phyloP scores from a whole-genome alignment of 257 asterid species.

The Petunia secreta region DNA sequence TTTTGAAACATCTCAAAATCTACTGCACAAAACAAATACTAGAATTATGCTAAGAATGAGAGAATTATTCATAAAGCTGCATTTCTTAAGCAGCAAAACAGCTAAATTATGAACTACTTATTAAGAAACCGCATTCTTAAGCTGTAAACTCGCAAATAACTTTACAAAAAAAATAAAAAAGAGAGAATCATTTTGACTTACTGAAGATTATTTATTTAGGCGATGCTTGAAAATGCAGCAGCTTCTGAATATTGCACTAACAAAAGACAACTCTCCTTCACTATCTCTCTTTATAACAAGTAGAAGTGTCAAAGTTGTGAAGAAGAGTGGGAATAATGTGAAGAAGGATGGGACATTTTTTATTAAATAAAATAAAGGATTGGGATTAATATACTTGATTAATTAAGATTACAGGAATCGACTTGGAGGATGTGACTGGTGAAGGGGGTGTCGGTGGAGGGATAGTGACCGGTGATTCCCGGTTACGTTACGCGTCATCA shows the following conservation, averaged over 20 bases:
- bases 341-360: not conserved
- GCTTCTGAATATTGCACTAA: not conserved
- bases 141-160: not conserved
- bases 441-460: conserved; percentile 65
- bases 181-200: not conserved
- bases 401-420: conserved; percentile 10
- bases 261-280: not conserved
- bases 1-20: not conserved
- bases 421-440: conserved; percentile 38
- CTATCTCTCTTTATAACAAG: not conserved
- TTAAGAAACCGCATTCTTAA: not conserved
- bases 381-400: not conserved
- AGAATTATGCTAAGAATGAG: not conserved
- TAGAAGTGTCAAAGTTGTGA: not conserved
- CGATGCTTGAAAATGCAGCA: not conserved
- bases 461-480: conserved; percentile 63
- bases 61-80: not conserved
- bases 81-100: too few species aligned
- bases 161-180: not conserved
- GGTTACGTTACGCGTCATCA: conserved; percentile 57
- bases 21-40: not conserved
- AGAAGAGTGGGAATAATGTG: conserved; percentile 5
- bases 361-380: not conserved
- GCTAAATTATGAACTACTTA: too few species aligned
- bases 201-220: not conserved